Evolutionary conservation across 2,329 filamentous ascomycete species (phyloP).

Genomic region (Fusarium sp.): DNA sequence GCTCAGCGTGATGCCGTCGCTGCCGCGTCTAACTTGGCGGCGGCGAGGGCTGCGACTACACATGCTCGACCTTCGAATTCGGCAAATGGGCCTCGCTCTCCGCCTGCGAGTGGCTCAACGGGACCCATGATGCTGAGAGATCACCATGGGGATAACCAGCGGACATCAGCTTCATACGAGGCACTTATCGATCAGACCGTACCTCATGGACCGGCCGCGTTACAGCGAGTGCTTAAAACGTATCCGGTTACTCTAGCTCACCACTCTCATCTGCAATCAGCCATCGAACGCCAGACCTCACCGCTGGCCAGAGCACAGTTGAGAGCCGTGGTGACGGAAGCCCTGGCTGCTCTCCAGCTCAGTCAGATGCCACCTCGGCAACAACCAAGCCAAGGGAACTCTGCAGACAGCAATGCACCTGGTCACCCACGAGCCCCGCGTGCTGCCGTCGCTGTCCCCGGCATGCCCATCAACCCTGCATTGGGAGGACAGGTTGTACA

Average conservation of each 20-base stretch:
- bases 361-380: constrained; percentile 52
- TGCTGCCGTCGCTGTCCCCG: constrained; percentile 12
- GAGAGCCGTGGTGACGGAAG: constrained; percentile 61
- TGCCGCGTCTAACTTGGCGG: constrained; percentile 17
- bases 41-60: constrained; percentile 23
- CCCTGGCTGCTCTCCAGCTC: constrained; percentile 60
- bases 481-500: constrained; percentile 15
- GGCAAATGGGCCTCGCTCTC: constrained; percentile 17
- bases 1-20: constrained; percentile 53
- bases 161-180: constrained; percentile 58
- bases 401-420: constrained; percentile 10
- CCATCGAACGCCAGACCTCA: constrained; percentile 65
- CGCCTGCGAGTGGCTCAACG: constrained; percentile 17
- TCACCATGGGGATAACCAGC: constrained; percentile 42
- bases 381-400: constrained; percentile 24
- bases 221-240: constrained; percentile 59
- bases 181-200: constrained; percentile 67
- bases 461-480: background rate
- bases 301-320: constrained; percentile 62
- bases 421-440: constrained; percentile 18
- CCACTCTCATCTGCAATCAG: constrained; percentile 61
- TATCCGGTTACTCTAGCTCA: constrained; percentile 64
- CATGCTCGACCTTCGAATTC: constrained; percentile 16
- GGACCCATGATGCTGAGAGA: constrained; percentile 39
- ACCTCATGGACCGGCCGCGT: constrained; percentile 60